Conservation (phyloP, 1,284 basidiomycete genomes). For the Cutaneotrichosporon sp. region DNA sequence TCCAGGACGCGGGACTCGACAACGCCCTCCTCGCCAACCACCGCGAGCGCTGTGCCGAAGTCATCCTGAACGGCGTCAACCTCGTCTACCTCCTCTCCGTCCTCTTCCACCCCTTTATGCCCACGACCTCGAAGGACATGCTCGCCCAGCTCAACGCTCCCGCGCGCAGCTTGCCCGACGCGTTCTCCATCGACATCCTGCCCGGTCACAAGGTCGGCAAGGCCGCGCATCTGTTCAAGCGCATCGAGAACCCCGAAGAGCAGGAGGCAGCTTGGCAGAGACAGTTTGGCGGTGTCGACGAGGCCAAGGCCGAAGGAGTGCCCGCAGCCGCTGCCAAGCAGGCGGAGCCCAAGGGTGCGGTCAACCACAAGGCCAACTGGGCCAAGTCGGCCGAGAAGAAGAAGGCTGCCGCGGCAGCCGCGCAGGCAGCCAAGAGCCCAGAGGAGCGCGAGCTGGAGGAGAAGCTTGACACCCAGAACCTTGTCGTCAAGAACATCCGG, state of each 20-base stretch:
- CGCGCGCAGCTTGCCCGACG: constrained; percentile 65
- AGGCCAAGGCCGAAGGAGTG: constrained; percentile 32
- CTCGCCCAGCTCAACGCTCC: constrained; percentile 87
- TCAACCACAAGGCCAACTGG: constrained; percentile 37
- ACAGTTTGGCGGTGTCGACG: constrained; percentile 69
- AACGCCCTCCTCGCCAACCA: constrained; percentile 79
- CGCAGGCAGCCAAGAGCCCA: constrained; percentile 42
- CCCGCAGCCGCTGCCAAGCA: constrained; percentile 27
- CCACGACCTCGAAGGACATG: constrained; percentile 75
- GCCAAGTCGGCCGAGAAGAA: constrained; percentile 22
- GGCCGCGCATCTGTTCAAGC: constrained; percentile 87
- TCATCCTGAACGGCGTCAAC: constrained; percentile 84
- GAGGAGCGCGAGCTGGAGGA: constrained; percentile 51
- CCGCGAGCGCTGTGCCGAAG: constrained; percentile 80
- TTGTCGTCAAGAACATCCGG: constrained; percentile 64
- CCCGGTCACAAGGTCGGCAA: constrained; percentile 79
- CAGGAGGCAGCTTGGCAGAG: constrained; percentile 74
- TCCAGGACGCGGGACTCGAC: constrained; percentile 86
- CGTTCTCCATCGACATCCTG: constrained; percentile 71
- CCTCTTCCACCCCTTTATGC: constrained; percentile 94
- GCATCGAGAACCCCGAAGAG: constrained; percentile 67
- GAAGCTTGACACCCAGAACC: constrained; percentile 69
- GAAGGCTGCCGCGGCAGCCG: constrained; percentile 37
- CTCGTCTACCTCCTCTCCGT: constrained; percentile 87
- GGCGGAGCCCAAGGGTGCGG: constrained; percentile 29